Base-by-base conservation (phyloP, 495 filamentous ascomycete species). In the Neurospora sp. region DNA sequence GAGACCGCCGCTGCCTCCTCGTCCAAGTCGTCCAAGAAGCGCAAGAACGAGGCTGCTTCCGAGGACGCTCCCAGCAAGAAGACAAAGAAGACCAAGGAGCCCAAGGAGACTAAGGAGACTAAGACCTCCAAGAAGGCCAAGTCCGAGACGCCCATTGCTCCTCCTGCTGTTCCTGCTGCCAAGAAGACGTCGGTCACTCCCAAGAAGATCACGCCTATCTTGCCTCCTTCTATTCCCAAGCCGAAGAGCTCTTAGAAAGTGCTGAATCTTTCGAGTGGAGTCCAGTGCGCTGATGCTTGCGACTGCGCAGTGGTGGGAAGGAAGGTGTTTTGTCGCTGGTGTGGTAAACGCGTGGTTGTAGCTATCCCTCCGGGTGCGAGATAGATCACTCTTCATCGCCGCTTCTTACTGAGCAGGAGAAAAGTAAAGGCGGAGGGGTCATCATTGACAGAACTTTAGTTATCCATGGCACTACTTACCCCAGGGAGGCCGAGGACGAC, bases 151-250 rank as follows among this genome's bases (percentile, higher is more conserved):
- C 77, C 80, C 5, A 77, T 82, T 46, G 71, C 72, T 14, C 78
- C 81, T 9, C 81, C 81, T 20, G 5, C 73, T 10, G 44, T 81
- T 23, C 77, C 76, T 18, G 41, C 60, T 20, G 41, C 49, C 37
- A 76, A 73, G 71, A 75, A 78, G 70, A 40, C 42, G 3, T 77
- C 76, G 71, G 49, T 27, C 1, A 72, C 69, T 6, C 72, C 76
- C 5, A 71, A 71, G 23, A 85, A 82, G 73, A 77, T 82, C 60
- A 85, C 84, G 31, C 84, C 84, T 0, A 72, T 86, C 8, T 75
- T 79, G 1, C 77, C 81, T 27, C 84, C 84, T 1, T 44, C 72
- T 10, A 23, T 81, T 75, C 80, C 80, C 49, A 74, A 77, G 69
- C 31, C 73, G 75, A 84, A 81, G 78, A 85, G 66, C 42, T 38